phyloP scores from a whole-genome alignment of 768 basidiomycete species.

The Suillus discolor region DNA sequence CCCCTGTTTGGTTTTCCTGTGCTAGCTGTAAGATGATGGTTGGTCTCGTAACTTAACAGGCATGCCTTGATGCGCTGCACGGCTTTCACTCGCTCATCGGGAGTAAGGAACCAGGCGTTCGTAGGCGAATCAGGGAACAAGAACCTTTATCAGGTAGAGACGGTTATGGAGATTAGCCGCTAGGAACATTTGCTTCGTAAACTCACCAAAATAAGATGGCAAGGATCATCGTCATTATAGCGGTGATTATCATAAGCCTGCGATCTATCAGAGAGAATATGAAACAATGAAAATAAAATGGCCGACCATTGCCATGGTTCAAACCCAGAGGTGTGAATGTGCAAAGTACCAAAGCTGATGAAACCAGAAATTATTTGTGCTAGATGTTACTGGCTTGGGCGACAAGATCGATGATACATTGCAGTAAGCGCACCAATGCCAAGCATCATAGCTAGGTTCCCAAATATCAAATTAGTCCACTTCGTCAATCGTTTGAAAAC shows the following conservation, averaged over 20 bases:
- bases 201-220: conserved; percentile 53
- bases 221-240: conserved; percentile 51
- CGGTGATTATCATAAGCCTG: conserved; percentile 69
- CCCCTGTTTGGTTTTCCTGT: not conserved
- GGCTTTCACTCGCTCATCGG: not conserved
- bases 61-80: not conserved
- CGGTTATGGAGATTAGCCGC: not conserved
- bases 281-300: conserved; percentile 7
- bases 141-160: not conserved
- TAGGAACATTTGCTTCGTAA: not conserved
- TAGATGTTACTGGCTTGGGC: not conserved
- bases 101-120: not conserved
- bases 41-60: not conserved
- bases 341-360: not conserved
- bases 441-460: not conserved
- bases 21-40: not conserved
- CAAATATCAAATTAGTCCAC: not conserved
- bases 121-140: not conserved
- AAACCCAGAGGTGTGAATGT: not conserved
- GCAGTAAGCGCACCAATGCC: not conserved
- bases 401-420: not conserved
- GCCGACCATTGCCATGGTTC: not conserved
- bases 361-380: not conserved
- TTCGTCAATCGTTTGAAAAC: not conserved
- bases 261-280: conserved; percentile 11